These are phyloP conservation scores for Globisporangium irregulare DNA, from an alignment of 352 stramenopile genomes.

Conservation along the genomic window DNA sequence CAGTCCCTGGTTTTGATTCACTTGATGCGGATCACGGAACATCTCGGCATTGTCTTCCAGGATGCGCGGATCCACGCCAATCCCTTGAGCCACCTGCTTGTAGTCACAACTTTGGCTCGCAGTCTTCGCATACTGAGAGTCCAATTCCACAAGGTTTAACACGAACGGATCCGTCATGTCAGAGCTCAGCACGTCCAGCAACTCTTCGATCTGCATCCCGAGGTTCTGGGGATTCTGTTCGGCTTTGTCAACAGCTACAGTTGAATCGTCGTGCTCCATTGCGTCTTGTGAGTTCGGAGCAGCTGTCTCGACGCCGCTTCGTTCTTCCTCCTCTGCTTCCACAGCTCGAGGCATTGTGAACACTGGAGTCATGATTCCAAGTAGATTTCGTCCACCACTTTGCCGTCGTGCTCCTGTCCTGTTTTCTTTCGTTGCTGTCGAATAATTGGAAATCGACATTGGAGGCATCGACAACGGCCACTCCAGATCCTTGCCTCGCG, in stretches of 20 bases:
- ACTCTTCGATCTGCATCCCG: conserved; percentile 30
- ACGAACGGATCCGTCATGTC: conserved; percentile 26
- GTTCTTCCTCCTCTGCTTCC: not conserved
- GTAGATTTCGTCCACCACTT: not conserved
- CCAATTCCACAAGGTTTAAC: conserved; percentile 20
- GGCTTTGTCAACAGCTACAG: not conserved
- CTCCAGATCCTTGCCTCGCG: conserved; percentile 50
- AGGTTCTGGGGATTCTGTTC: conserved; percentile 11
- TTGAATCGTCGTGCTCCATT: conserved; percentile 14
- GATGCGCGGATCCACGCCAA: conserved; percentile 37
- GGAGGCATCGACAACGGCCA: conserved; percentile 38
- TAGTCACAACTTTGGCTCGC: conserved; percentile 7
- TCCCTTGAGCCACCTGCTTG: conserved; percentile 26
- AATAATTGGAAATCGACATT: conserved; percentile 21
- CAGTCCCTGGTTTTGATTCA: conserved; percentile 39
- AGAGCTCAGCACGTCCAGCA: conserved; percentile 23
- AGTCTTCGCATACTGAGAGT: conserved; percentile 18
- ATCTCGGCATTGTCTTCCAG: conserved; percentile 37
- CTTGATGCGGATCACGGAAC: conserved; percentile 35
- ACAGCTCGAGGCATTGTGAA: conserved; percentile 17
- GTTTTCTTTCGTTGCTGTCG: not conserved
- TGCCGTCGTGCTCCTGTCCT: not conserved
- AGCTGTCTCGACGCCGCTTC: not conserved
- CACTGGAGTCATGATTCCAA: conserved; percentile 21
- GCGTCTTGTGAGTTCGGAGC: conserved; percentile 19